Base-by-base conservation (phyloP, 345 rosid species). In the Alliaria petiolata region DNA sequence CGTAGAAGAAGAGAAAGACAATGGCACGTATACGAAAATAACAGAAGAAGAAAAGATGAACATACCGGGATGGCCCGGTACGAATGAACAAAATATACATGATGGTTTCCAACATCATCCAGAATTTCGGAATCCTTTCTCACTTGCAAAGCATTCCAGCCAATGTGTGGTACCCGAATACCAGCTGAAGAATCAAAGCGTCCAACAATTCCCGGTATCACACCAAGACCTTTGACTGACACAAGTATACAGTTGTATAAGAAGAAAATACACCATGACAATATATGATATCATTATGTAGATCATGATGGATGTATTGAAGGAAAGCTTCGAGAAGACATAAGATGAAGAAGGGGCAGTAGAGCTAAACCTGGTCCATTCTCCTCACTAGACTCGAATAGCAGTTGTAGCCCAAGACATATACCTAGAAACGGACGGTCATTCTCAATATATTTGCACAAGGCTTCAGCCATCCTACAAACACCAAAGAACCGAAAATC, bases 371-470 rank as follows among this genome's bases (percentile, higher is more conserved):
- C 96, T 70, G 80, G 90, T 72, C 98, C 99, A 77, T 92, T 87
- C 84, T 95, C 99, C 56, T 86, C 89, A 55, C 99, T 95, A 31
- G 83, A 88, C 56, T 92, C 89, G 72, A 95, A 95, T 53, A 90
- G 98, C 13, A 92, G 82, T 59, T 92, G 98, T 77, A 95, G 86
- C 7, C 99, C 99, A 64, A 95, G 95, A 79, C 99, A 92, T 57
- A 95, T 95, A 76, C 99, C 98, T 72, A 95, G 79, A 79, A 95
- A 95, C 1, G 97, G 99, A 58, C 95, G 93, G 76, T 90, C 98
- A 9, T 84, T 83, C 80, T 89, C 82, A 68, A 90, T 87, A 77
- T 95, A 92, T 15, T 74, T 61, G 72, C 88, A 69, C 59, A 95
- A 80, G 40, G 98, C 97, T 76, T 95, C 98, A 2, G 78, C 90